Conservation (phyloP, 2,329 filamentous ascomycete species). For the Colletotrichum kahawae region DNA sequence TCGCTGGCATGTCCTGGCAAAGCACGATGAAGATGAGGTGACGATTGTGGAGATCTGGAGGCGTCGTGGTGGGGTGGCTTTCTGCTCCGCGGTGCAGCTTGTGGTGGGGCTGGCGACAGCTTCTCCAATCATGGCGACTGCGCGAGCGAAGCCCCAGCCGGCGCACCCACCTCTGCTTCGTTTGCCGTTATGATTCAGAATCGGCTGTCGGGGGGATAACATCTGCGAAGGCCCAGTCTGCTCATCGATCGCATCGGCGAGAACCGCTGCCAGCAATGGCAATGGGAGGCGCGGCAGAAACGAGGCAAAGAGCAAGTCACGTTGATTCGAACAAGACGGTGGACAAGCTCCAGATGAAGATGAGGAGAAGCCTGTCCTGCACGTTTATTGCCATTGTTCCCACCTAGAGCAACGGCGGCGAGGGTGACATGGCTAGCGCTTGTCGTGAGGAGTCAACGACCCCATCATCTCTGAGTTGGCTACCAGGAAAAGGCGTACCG, state of each 20-base stretch:
- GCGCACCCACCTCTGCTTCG: constrained; percentile 1
- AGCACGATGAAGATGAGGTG: constrained; percentile 22
- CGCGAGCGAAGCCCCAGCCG: background rate
- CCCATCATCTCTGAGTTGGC: background rate
- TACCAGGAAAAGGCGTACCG: background rate
- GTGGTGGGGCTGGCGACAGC: constrained; percentile 2
- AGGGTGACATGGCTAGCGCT: constrained; percentile 11
- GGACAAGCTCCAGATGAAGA: background rate
- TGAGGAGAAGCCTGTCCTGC: background rate
- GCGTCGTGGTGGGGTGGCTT: constrained; percentile 11
- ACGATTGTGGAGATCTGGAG: constrained; percentile 20
- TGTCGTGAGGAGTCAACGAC: background rate
- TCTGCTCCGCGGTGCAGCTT: background rate
- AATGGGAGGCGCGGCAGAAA: background rate
- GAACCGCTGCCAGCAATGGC: background rate
- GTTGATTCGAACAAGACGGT: background rate
- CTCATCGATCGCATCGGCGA: background rate
- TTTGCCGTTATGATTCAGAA: constrained; percentile 12
- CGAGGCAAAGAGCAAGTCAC: background rate
- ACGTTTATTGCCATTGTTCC: constrained; percentile 1
- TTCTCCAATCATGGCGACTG: constrained; percentile 12
- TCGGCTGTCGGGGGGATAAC: background rate
- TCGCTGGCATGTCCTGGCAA: constrained; percentile 11
- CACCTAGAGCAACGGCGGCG: background rate
- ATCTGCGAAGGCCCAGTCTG: background rate